Evolutionary conservation across 1,139 yeast genomes (phyloP).

Genomic region (Diutina neorugosa): DNA sequence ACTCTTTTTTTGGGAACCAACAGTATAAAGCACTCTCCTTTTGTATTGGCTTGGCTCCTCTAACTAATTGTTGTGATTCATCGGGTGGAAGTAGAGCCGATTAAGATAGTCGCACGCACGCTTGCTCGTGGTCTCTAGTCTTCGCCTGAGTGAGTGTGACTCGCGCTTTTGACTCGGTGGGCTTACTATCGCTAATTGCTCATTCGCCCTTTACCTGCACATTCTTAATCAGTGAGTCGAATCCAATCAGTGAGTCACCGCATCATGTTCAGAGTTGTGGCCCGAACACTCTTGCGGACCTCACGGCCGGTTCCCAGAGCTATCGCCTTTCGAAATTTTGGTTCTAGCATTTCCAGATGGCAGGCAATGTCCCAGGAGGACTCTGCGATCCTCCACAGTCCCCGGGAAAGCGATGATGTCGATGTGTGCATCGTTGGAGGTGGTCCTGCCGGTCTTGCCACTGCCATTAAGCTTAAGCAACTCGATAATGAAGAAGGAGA

Average conservation of each 20-base stretch:
- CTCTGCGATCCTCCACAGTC: conserved; percentile 22
- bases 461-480: conserved; percentile 84
- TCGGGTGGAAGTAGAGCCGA: no score
- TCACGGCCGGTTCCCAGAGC: neutral
- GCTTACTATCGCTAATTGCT: neutral
- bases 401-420: conserved; percentile 21
- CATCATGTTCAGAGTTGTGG: neutral
- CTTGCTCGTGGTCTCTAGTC: no score
- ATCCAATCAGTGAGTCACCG: neutral
- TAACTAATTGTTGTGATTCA: no score
- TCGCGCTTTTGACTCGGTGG: neutral
- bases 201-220: neutral
- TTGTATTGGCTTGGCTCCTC: no score
- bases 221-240: neutral
- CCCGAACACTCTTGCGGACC: neutral
- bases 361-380: conserved; percentile 23
- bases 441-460: conserved; percentile 93
- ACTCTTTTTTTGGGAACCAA: no score
- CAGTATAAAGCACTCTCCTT: no score
- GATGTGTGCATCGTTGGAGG: conserved; percentile 97
- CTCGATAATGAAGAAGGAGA: conserved; percentile 57
- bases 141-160: neutral
- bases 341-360: neutral
- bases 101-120: no score
- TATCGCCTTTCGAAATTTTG: neutral